These are phyloP conservation scores for Eucalyptus microcorys DNA, from an alignment of 345 rosid genomes.

Conservation along the genomic window DNA sequence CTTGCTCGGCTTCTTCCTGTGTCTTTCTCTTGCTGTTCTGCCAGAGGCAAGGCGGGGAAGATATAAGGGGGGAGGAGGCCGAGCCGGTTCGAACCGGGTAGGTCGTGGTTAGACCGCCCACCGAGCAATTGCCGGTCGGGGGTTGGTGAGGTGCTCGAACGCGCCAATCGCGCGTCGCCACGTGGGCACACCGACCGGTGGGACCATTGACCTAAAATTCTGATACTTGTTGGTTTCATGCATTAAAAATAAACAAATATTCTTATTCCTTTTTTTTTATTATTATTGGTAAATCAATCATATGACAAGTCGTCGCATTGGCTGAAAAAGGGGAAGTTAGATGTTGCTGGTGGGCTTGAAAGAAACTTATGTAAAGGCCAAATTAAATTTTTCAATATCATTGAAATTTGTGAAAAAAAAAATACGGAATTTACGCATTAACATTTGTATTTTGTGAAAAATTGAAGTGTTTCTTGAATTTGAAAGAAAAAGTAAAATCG, in stretches of 20 bases:
- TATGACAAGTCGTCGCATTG: neutral
- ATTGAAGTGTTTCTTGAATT: neutral
- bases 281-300: neutral
- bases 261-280: neutral
- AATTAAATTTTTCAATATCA: neutral
- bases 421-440: no score
- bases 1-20: neutral
- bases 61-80: neutral
- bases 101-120: slow-evolving; percentile 3
- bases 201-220: neutral
- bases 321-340: neutral
- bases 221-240: neutral
- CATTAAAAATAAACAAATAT: rapidly evolving
- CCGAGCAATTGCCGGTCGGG: slow-evolving; percentile 8
- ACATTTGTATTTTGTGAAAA: neutral
- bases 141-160: slow-evolving; percentile 10
- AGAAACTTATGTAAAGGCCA: neutral
- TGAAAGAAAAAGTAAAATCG: neutral
- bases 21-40: neutral
- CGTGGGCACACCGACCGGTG: neutral
- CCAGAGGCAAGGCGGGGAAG: neutral
- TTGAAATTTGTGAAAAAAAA: no score
- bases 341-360: neutral
- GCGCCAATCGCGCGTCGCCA: neutral
- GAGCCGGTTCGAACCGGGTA: slow-evolving; percentile 5